Base-by-base conservation (phyloP, 331 rosid genomes). In the Phaseolus coccineus region DNA sequence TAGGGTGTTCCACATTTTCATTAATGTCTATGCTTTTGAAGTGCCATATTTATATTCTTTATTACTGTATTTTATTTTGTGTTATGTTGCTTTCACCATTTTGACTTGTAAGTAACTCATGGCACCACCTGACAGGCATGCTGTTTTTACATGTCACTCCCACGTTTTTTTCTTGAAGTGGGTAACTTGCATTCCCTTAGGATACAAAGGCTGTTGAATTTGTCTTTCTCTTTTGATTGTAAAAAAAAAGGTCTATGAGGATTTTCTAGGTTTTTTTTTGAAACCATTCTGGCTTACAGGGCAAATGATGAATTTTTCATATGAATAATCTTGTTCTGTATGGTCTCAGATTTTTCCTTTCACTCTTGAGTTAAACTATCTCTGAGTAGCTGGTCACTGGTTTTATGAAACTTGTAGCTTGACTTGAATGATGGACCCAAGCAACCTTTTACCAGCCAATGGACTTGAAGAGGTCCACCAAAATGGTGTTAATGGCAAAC, bases 391-490 rank as follows among this genome's bases (percentile, higher is more conserved):
- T 25, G 14, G 50, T 78, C 24, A 62, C 14, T 56, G 30, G 0
- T 75, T 77, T n/a, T 27, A 22, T 73, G 77, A 80, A 35, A 55
- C 51, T 85, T 85, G 84, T 77, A 89, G 96, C 82, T 80, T 75
- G 68, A 66, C 73, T 73, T 78, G 87, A 73, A 81, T 71, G 82
- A 93, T 96, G 98, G 98, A 91, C 88, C 83, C 87, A 2, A 87
- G 56, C 71, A 79, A 73, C 78, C 77, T 77, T 72, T 84, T 84
- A 25, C 79, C 83, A 53, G 79, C 53, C 47, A 87, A 87, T 78
- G 89, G 87, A 85, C 85, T 88, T 56, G 84, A 83, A 83, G 82
- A 40, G 69, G 83, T 83, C 63, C 84, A 83, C 77, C 94, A 86
- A 78, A 96, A 93, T 85, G 96, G 97, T 79, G 87, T 67, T 75